Conservation (phyloP, 116 monocot genomes). For the Iris pallida region DNA sequence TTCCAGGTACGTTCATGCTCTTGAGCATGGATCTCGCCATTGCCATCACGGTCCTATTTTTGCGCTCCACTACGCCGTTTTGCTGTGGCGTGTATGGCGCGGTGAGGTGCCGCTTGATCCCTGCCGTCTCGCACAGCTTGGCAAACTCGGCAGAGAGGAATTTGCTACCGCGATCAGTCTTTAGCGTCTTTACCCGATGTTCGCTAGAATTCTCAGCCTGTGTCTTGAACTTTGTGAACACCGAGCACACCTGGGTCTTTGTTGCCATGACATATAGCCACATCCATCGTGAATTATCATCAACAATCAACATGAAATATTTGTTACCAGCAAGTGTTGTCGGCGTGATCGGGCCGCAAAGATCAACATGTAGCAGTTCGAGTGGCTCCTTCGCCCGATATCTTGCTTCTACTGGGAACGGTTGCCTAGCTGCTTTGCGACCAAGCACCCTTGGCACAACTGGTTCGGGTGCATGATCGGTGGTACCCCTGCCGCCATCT, state of each 20-base stretch:
- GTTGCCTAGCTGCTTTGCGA: slow-evolving; percentile 12
- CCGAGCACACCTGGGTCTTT: slow-evolving; percentile 6
- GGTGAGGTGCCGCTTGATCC: not conserved
- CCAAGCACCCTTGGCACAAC: slow-evolving; percentile 15
- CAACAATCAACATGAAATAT: slow-evolving; percentile 11
- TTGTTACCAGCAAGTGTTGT: slow-evolving; percentile 2
- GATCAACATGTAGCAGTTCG: slow-evolving; percentile 13
- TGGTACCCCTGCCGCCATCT: slow-evolving; percentile 14
- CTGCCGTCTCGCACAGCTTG: not conserved
- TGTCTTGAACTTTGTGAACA: not conserved
- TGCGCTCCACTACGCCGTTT: slow-evolving; percentile 3
- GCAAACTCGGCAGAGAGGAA: not conserved
- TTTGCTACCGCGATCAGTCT: slow-evolving; percentile 2
- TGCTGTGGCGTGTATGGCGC: not conserved
- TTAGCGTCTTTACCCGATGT: not conserved
- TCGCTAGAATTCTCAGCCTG: not conserved
- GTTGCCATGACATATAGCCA: slow-evolving; percentile 1
- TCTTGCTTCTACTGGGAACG: slow-evolving; percentile 4
- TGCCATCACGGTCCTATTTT: slow-evolving; percentile 1
- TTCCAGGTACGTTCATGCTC: slow-evolving; percentile 7
- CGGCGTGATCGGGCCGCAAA: slow-evolving; percentile 18
- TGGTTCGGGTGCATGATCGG: slow-evolving; percentile 13
- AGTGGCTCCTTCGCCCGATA: slow-evolving; percentile 8
- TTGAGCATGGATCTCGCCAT: slow-evolving; percentile 1
- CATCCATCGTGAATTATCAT: slow-evolving; percentile 8